Base-by-base conservation (phyloP, 139 green algal species). In the Spirogloea muscicola region DNA sequence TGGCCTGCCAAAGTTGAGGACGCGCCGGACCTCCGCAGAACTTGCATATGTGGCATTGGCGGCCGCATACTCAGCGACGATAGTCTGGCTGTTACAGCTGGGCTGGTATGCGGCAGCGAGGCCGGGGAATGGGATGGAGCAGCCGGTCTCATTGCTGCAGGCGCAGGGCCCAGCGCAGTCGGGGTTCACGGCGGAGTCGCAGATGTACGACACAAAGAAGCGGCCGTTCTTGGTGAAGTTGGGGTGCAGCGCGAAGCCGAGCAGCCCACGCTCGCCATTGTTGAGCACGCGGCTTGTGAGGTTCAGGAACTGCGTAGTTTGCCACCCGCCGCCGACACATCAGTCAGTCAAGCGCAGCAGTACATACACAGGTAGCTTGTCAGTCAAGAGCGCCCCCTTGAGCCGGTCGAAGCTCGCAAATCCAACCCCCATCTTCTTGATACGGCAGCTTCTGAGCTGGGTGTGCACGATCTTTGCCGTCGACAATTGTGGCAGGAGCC, bases 121-220 rank as follows among this genome's bases (percentile, higher is more conserved):
- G n/a, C n/a, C n/a, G n/a, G n/a, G n/a, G n/a, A n/a, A n/a, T n/a
- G n/a, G n/a, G n/a, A n/a, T n/a, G 3, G 31, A 31, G 49, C 62
- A 72, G 4, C 40, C 40, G 37, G 62, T 72, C 9, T 3, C 40
- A 46, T 38, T 41, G 10, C 29, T 72, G 40, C 62, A 72, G 33
- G 33, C 27, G 34, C 62, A 72, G 5, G 62, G 4, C 3, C 38
- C 49, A 27, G 44, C 44, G 65, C 65, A 74, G 49, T 74, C 44
- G 34, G 42, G 3, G 48, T 29, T 31, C 21, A 42, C 16, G 16
- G 31, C 58, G 18, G 65, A 74, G 44, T 74, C 13, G 65, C 65
- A 74, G 21, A 33, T 74, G 65, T 68, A 74, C 7, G 65, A 67
- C 2, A 74, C 65, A 27, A 67, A 74, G 65, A 74, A 66, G 16